Base-by-base conservation (phyloP, 2,329 filamentous ascomycete species). In the Sporothrix inflata region DNA sequence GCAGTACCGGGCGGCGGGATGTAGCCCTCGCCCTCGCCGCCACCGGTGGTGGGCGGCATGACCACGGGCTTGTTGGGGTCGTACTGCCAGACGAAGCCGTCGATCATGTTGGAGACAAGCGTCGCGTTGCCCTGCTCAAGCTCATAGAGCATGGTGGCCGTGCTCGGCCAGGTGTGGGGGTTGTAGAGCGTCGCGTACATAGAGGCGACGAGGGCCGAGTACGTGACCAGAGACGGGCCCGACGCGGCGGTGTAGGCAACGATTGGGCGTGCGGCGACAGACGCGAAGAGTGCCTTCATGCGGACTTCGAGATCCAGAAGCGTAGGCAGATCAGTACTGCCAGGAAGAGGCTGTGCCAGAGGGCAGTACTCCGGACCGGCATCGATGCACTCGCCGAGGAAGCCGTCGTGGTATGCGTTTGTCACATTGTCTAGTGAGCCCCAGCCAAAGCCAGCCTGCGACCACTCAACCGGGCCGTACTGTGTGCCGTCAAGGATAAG, bases 401-500 rank as follows among this genome's bases (percentile, higher is more conserved):
- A 86, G 16, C 85, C 85, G 71, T 86, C 84, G 30, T 78, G 80
- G 83, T 83, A 86, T 1, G 83, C 83, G 73, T 86, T 77, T 0
- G 85, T 86, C 7, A 79, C 82, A 73, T 86, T 86, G 71, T 86
- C 84, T 4, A 86, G 79, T 3, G 84, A 81, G 0, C 82, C 82
- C 80, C 80, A 84, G 4, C 83, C 84, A 72, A 85, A 85, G 0
- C 84, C 84, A 14, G 82, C 84, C 1, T 85, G 78, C 7, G 81
- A 72, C 9, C 84, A 82, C 61, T 85, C 82, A 60, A 86, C 83
- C 8, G 78, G 79, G 3, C 85, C 81, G 70, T 85, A 84, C 74
- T 85, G 83, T 8, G 83, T 84, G 0, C 84, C 85, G 71, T 87
- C 85, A 0, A 87, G 78, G 14, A 87, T 83, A 61, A 87, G 75